Conservation (phyloP, 2,329 filamentous ascomycete genomes). For the Penicillium sp. region DNA sequence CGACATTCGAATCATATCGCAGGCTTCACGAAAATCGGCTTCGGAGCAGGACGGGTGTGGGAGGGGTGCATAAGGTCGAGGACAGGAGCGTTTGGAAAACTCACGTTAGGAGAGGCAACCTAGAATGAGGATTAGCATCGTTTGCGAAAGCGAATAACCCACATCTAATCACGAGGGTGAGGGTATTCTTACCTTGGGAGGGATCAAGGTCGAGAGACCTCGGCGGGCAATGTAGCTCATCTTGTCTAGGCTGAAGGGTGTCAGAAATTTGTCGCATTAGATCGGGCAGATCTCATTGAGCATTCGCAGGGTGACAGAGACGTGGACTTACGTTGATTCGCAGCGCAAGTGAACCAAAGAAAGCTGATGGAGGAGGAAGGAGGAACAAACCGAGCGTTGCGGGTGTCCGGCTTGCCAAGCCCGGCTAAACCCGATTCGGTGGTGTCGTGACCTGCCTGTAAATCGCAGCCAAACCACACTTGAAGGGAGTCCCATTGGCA, state of each 20-base stretch:
- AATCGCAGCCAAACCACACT: conserved; percentile 33
- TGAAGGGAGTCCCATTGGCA: conserved; percentile 31
- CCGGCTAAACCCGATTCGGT: conserved; percentile 37
- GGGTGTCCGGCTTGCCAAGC: conserved; percentile 36
- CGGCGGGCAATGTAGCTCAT: conserved; percentile 93
- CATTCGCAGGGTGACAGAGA: not conserved
- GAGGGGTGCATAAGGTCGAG: conserved; percentile 12
- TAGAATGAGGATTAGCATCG: conserved; percentile 40
- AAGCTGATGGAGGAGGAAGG: conserved; percentile 34
- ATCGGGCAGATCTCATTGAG: conserved; percentile 1
- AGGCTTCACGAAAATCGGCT: conserved; percentile 24
- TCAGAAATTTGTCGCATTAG: conserved; percentile 27
- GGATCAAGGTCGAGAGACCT: conserved; percentile 96
- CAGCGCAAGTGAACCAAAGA: conserved; percentile 32
- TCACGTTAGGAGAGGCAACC: conserved; percentile 43
- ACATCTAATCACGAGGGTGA: conserved; percentile 13
- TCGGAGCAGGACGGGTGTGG: conserved; percentile 22
- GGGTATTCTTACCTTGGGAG: conserved; percentile 75
- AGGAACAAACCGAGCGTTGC: conserved; percentile 30
- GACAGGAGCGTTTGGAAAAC: conserved; percentile 15
- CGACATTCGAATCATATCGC: conserved; percentile 11
- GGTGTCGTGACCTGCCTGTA: conserved; percentile 32
- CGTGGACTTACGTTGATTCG: conserved; percentile 32
- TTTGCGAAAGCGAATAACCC: conserved; percentile 14
- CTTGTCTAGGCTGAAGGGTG: conserved; percentile 47